Percentiles rank a stretch among this genome's conserved stretches.
phyloP scores from a whole-genome alignment of 139 green algal genomes.

The Tetratostichococcus sp. region DNA sequence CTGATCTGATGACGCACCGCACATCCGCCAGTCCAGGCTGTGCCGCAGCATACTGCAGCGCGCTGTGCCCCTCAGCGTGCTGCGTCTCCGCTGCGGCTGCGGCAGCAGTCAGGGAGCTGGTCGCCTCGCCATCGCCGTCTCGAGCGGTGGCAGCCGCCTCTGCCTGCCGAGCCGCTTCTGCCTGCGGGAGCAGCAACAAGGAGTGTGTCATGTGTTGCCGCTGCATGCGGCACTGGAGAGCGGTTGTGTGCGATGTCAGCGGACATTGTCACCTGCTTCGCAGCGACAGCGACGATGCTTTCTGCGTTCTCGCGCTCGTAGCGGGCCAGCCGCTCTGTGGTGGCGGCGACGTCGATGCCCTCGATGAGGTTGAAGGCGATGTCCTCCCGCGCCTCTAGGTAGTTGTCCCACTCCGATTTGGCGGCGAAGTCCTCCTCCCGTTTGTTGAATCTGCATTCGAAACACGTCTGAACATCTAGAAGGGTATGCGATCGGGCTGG shows the following conservation, averaged over 20 bases:
- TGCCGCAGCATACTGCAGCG: not conserved
- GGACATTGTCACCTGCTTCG: not conserved
- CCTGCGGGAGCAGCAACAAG: not conserved
- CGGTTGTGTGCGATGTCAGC: too few species aligned
- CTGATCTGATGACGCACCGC: not conserved
- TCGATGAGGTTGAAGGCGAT: conserved; percentile 42
- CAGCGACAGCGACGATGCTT: not conserved
- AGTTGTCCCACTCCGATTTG: conserved; percentile 6
- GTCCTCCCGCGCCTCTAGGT: conserved; percentile 7
- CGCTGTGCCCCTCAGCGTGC: not conserved
- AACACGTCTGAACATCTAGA: not conserved
- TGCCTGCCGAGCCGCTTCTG: not conserved
- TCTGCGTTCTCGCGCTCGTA: not conserved
- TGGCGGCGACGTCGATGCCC: conserved; percentile 17
- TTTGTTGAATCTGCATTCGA: conserved; percentile 14
- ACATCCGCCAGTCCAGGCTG: not conserved
- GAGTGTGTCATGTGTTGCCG: not conserved
- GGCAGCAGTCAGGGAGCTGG: not conserved
- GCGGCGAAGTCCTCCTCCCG: not conserved
- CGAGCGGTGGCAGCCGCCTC: not conserved
- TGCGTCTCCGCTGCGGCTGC: not conserved
- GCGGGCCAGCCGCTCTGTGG: not conserved
- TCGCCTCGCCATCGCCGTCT: not conserved
- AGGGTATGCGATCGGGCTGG: too few species aligned
- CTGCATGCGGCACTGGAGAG: too few species aligned